Conservation (phyloP, 2,329 filamentous ascomycete species). For the Paracamarosporium sp. region DNA sequence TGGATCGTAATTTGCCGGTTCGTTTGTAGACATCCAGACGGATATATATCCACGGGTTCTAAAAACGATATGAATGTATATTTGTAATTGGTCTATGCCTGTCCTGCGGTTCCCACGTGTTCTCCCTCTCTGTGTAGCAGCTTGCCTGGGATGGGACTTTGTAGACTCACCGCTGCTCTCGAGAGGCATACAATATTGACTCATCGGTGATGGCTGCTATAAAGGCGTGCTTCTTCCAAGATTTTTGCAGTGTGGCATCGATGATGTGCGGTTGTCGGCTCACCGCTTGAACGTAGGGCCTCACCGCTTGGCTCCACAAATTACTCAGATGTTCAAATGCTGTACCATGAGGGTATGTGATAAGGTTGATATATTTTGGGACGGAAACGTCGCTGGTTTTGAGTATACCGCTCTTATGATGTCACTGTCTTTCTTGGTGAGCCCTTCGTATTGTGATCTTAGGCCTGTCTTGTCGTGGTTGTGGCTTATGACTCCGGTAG, state of each 20-base stretch:
- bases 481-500: not conserved
- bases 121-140: not conserved
- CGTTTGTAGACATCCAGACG: too few species aligned
- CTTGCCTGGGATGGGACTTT: not conserved
- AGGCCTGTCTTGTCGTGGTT: not conserved
- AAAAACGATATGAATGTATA: too few species aligned
- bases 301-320: not conserved
- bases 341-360: not conserved
- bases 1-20: too few species aligned
- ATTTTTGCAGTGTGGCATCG: not conserved
- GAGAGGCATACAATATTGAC: too few species aligned
- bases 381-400: not conserved
- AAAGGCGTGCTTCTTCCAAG: not conserved
- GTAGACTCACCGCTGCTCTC: not conserved
- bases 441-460: not conserved
- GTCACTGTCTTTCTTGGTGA: not conserved
- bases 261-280: not conserved
- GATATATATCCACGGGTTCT: too few species aligned
- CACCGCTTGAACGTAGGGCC: not conserved
- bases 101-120: not conserved
- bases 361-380: not conserved
- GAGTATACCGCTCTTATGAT: constrained; percentile 6
- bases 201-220: not conserved
- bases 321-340: not conserved
- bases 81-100: not conserved